Evolutionary conservation across 2,329 filamentous ascomycete species (phyloP), one percentile per base, ranked within the genome.

Genomic region (Hawksworthiomyces lignivorus): DNA sequence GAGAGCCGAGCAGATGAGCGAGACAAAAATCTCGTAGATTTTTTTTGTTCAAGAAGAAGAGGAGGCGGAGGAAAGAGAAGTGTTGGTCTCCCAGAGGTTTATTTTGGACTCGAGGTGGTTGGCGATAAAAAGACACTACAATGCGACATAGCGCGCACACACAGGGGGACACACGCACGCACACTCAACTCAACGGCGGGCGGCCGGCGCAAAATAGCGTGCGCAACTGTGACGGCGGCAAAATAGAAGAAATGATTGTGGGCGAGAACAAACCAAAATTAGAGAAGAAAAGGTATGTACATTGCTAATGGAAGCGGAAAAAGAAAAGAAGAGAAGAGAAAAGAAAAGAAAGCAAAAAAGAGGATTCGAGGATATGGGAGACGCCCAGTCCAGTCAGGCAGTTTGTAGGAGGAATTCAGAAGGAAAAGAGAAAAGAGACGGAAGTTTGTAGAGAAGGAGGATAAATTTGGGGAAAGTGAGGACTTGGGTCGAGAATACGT

Each of bases 211-310:
- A 31, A 18, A 30, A 30, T n/a, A n/a, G n/a, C n/a, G n/a, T n/a
- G n/a, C n/a, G 12, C 6, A 29, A n/a, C 27, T 14, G 30, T 15
- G 24, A n/a, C n/a, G 19, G 26, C 41, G 31, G 41, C 36, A 35
- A 39, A 36, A 36, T 21, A 17, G 36, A 39, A 30, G 31, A 34
- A 44, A 15, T 27, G 41, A 36, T 15, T 17, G 30, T 18, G 7
- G 30, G 14, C 27, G 27, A 14, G 6, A n/a, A 29, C 12, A 29
- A 29, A n/a, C 5, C 12, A 20, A 21, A 17, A 19, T 17, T 18
- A 31, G 22, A 15, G 22, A 21, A 10, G 15, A 15, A 30, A 9
- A 27, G 19, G 10, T 17, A n/a, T n/a, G n/a, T n/a, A n/a, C n/a
- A n/a, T n/a, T n/a, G n/a, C n/a, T n/a, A n/a, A n/a, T n/a, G 7